Evolutionary conservation across 495 filamentous ascomycete genomes (phyloP).

Genomic region (Penicillium antarcticum): DNA sequence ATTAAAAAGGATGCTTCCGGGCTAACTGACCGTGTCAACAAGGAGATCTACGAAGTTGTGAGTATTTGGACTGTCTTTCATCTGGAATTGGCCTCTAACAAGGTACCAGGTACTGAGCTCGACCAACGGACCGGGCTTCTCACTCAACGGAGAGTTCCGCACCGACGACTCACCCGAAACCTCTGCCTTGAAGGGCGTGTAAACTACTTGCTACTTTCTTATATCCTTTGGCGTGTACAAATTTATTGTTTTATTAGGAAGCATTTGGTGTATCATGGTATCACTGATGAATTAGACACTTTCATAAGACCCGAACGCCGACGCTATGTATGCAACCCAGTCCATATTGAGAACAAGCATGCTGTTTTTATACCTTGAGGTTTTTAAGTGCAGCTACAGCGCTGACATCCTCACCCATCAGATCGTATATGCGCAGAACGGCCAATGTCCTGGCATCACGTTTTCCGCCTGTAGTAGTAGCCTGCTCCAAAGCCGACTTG

Average conservation of each 20-base stretch:
- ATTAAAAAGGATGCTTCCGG: conserved; percentile 73
- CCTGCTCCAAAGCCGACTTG: conserved; percentile 72
- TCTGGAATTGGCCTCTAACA: conserved; percentile 5
- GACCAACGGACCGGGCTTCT: conserved; percentile 81
- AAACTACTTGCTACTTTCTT: conserved; percentile 37
- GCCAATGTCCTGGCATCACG: conserved; percentile 61
- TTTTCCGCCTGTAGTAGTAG: conserved; percentile 48
- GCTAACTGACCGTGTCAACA: conserved; percentile 68
- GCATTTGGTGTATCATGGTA: conserved; percentile 51
- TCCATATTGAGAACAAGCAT: conserved; percentile 1
- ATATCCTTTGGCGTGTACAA: conserved; percentile 36
- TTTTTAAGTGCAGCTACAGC: conserved; percentile 61
- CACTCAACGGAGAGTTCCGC: conserved; percentile 73
- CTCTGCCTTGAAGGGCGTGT: conserved; percentile 37
- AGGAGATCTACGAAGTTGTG: conserved; percentile 87
- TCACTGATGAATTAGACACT: conserved; percentile 35
- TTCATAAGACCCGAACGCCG: conserved; percentile 29
- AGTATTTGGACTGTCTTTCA: conserved; percentile 16
- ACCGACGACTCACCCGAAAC: conserved; percentile 53
- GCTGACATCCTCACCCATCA: conserved; percentile 70
- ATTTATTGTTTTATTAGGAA: conserved; percentile 46
- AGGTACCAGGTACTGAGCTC: conserved; percentile 70
- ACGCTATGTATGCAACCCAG: conserved; percentile 39
- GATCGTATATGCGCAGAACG: conserved; percentile 72
- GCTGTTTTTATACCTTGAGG: conserved; percentile 48